Conservation (phyloP, 176 grass and related monocot genomes). For the Thinopyrum elongatum region DNA sequence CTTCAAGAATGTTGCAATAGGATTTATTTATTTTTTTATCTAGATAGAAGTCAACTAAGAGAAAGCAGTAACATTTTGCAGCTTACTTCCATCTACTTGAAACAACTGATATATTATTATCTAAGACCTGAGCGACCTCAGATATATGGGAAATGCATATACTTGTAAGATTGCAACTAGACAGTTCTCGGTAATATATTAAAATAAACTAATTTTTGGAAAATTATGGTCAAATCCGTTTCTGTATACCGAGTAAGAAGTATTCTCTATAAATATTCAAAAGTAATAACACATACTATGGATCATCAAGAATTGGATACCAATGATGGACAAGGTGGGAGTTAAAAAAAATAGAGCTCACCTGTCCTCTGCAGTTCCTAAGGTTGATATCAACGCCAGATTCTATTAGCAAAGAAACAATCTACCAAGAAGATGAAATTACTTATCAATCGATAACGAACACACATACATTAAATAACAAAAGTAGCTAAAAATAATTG, state of each 20-base stretch:
- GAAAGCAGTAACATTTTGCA: background rate
- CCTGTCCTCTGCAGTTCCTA: slow-evolving; percentile 88
- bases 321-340: slow-evolving; percentile 16
- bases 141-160: slow-evolving; percentile 17
- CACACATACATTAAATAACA: background rate
- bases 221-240: background rate
- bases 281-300: background rate
- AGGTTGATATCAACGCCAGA: slow-evolving; percentile 90
- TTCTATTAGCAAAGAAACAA: slow-evolving; percentile 91
- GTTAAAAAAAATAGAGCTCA: slow-evolving; percentile 22
- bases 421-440: slow-evolving; percentile 40
- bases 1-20: background rate
- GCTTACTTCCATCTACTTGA: background rate
- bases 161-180: background rate
- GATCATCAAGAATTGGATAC: slow-evolving; percentile 2
- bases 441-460: slow-evolving; percentile 19
- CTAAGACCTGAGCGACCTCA: background rate
- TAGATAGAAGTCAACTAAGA: background rate
- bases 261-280: background rate
- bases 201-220: background rate
- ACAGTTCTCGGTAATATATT: background rate
- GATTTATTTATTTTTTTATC: background rate
- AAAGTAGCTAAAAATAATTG: slow-evolving; percentile 6
- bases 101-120: slow-evolving; percentile 14
- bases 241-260: background rate